Evolutionary conservation across 1,139 yeast genomes (phyloP).

Genomic region (Fermentozyma sake): DNA sequence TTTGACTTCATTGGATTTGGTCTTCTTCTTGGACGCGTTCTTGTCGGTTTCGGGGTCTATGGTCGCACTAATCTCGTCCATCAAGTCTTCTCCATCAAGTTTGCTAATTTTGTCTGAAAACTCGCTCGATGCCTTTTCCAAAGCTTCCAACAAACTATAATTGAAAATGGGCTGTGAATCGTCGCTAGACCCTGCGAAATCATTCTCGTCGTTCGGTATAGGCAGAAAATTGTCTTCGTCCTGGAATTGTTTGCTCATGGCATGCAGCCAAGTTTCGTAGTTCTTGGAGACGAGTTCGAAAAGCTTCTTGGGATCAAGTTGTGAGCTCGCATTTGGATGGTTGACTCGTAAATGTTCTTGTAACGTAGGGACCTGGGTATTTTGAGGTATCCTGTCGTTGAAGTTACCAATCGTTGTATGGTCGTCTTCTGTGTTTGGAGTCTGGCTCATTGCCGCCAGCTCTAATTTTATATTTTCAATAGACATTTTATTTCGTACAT

Average conservation of each 20-base stretch:
- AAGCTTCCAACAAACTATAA: slow-evolving; percentile 28
- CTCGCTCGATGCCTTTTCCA: slow-evolving; percentile 24
- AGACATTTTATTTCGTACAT: no score
- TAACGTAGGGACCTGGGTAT: no score
- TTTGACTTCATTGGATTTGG: slow-evolving; percentile 2
- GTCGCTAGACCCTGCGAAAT: slow-evolving; percentile 5
- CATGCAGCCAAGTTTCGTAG: slow-evolving; percentile 38
- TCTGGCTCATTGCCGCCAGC: no score
- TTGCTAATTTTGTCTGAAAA: slow-evolving; percentile 12
- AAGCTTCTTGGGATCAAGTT: slow-evolving; percentile 23
- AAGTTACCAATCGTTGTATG: no score
- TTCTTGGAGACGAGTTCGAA: slow-evolving; percentile 35
- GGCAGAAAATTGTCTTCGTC: slow-evolving; percentile 27
- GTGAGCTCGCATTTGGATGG: no score
- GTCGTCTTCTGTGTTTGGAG: no score
- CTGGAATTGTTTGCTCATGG: slow-evolving; percentile 24
- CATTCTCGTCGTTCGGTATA: slow-evolving; percentile 20
- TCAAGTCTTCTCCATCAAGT: no score
- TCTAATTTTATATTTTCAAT: no score
- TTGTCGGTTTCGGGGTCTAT: slow-evolving; percentile 5
- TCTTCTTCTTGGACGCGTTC: background rate
- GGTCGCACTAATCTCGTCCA: no score
- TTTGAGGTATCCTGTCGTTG: no score
- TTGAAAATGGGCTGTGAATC: slow-evolving; percentile 23
- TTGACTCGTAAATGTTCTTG: no score